These are phyloP conservation scores for Punica granatum DNA, from an alignment of 345 rosid genomes.

Conservation along the genomic window DNA sequence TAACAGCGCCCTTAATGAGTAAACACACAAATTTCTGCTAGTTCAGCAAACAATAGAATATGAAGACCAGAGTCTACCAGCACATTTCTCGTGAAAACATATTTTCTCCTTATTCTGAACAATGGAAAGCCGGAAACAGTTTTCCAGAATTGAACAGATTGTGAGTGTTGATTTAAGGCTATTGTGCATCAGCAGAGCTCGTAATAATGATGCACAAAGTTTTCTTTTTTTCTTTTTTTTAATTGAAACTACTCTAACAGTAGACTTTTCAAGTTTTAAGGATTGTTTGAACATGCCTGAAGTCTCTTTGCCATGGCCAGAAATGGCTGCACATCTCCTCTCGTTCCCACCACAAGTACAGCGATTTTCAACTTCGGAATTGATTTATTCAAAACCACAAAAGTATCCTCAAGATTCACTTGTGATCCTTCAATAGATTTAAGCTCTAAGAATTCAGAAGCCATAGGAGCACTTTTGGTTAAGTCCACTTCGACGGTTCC, in stretches of 20 bases:
- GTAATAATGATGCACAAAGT: not conserved
- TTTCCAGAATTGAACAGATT: not conserved
- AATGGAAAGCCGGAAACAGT: not conserved
- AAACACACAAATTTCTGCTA: not conserved
- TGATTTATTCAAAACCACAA: slow-evolving; percentile 38
- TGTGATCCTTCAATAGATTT: slow-evolving; percentile 43
- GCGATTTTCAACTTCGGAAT: slow-evolving; percentile 71
- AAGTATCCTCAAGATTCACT: slow-evolving; percentile 28
- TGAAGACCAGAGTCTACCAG: not conserved
- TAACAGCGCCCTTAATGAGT: not conserved
- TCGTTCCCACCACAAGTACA: slow-evolving; percentile 94
- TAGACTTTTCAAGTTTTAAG: not conserved
- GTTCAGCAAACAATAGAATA: not conserved
- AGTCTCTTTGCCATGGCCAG: slow-evolving; percentile 93
- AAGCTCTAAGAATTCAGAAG: slow-evolving; percentile 75
- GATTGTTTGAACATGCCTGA: slow-evolving; percentile 46
- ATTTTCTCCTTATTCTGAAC: not conserved
- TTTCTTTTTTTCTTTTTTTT: not conserved
- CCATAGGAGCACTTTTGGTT: slow-evolving; percentile 50
- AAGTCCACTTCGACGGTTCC: slow-evolving; percentile 95
- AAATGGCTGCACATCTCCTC: slow-evolving; percentile 98
- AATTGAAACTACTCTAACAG: not conserved
- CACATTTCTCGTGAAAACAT: not conserved
- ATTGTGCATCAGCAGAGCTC: not conserved
- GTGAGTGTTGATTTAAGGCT: not conserved